Percentiles rank a stretch among this genome's conserved stretches.
Conservation (phyloP, 805 yeast genomes). For the Jamesozyma rosinii region DNA sequence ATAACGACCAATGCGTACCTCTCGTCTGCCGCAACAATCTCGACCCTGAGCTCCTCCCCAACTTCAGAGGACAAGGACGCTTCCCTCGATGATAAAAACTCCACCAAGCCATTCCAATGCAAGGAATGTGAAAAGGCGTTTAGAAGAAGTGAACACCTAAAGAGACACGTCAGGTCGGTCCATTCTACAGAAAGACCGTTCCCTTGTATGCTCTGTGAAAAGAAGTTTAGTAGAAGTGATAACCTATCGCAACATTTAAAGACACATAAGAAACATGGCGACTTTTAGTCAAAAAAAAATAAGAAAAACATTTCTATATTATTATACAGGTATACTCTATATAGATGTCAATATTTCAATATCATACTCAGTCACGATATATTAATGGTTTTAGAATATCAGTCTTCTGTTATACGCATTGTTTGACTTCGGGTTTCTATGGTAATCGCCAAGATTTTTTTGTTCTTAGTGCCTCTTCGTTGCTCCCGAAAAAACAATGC, state of each 20-base stretch:
- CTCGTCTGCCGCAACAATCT: neutral
- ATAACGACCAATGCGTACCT: neutral
- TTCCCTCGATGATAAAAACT: constrained; percentile 17
- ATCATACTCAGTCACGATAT: no score
- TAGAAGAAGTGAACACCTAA: constrained; percentile 57
- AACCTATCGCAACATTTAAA: constrained; percentile 58
- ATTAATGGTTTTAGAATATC: no score
- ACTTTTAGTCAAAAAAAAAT: constrained; percentile 16
- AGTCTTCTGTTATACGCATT: no score
- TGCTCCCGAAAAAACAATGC: no score
- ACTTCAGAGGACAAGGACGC: neutral
- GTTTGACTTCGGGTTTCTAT: no score
- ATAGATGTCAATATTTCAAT: neutral
- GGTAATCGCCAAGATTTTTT: no score
- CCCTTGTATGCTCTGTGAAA: constrained; percentile 49
- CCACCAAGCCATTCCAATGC: constrained; percentile 32
- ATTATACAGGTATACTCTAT: neutral
- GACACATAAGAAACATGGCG: constrained; percentile 38
- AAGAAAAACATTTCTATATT: neutral
- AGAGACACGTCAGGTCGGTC: constrained; percentile 57
- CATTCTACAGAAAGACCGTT: constrained; percentile 55
- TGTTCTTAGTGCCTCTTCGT: no score
- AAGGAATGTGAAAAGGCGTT: constrained; percentile 37
- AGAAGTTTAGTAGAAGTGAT: constrained; percentile 58
- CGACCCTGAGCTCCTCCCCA: neutral